phyloP scores from a whole-genome alignment of 176 grass and related monocot species.

The Pontederia crassipes region DNA sequence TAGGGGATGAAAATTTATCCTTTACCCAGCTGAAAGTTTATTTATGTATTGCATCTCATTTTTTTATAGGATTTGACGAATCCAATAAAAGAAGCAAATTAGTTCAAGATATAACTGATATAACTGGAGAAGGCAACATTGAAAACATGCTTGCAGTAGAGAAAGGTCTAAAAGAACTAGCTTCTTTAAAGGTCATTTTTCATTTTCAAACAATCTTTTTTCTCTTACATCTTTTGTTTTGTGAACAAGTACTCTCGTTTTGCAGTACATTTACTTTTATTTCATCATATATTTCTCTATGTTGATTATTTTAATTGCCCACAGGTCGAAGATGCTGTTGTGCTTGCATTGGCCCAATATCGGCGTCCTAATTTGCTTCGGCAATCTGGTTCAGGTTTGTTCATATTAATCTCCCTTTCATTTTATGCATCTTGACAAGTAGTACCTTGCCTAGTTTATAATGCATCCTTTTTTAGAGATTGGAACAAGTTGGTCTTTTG shows the following conservation, averaged over 20 bases:
- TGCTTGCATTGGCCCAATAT: slow-evolving; percentile 63
- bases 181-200: slow-evolving; percentile 59
- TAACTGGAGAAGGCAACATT: slow-evolving; percentile 75
- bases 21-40: not conserved
- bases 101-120: slow-evolving; percentile 45
- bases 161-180: slow-evolving; percentile 89
- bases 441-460: not conserved
- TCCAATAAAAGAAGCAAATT: slow-evolving; percentile 40
- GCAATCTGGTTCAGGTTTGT: slow-evolving; percentile 41
- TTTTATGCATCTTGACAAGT: not conserved
- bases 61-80: slow-evolving; percentile 31
- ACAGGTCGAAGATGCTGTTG: slow-evolving; percentile 89
- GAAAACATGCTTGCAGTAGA: slow-evolving; percentile 93
- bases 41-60: not conserved
- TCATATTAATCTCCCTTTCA: not conserved
- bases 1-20: not conserved
- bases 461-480: not conserved
- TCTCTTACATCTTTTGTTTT: not conserved
- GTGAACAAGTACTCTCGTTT: not conserved
- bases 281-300: not conserved
- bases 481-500: too few species aligned
- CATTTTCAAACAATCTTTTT: not conserved
- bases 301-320: slow-evolving; percentile 15
- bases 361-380: slow-evolving; percentile 43
- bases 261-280: not conserved